Evolutionary conservation across 2,329 filamentous ascomycete species (phyloP).

Genomic region (Paecilomyces sp.): DNA sequence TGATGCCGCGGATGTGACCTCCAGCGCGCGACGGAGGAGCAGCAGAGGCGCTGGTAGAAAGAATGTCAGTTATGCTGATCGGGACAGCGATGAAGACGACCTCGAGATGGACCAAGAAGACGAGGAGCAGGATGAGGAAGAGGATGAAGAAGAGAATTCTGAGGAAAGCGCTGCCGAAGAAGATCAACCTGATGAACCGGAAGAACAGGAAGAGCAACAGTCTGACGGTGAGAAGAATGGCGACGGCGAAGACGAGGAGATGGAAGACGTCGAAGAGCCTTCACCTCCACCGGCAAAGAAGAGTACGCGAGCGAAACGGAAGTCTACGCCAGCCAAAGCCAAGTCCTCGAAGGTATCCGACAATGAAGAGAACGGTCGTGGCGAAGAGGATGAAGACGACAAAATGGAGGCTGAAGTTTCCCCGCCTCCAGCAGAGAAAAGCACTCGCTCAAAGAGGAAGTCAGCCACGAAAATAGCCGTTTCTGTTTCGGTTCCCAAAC

Average conservation of each 20-base stretch:
- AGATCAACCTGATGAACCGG: slow-evolving; percentile 7
- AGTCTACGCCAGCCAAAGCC: not conserved
- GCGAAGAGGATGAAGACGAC: not conserved
- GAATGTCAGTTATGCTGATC: slow-evolving; percentile 37
- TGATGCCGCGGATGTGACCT: slow-evolving; percentile 30
- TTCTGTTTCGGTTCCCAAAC: not conserved
- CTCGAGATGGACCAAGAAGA: slow-evolving; percentile 33
- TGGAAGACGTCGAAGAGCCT: slow-evolving; percentile 3
- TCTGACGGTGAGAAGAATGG: slow-evolving; percentile 2
- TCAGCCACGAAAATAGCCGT: not conserved
- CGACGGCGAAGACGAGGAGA: slow-evolving; percentile 4
- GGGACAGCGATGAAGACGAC: slow-evolving; percentile 38
- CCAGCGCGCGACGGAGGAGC: slow-evolving; percentile 31
- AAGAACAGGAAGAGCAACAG: slow-evolving; percentile 1
- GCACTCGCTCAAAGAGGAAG: not conserved
- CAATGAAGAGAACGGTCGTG: not conserved
- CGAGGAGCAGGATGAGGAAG: slow-evolving; percentile 31
- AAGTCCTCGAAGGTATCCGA: not conserved
- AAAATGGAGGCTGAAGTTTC: not conserved
- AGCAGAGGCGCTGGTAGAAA: slow-evolving; percentile 26
- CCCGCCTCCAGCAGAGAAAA: not conserved
- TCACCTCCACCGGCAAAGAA: not conserved
- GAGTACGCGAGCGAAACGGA: not conserved
- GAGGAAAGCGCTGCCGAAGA: slow-evolving; percentile 23
- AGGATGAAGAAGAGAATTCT: slow-evolving; percentile 24